Evolutionary conservation across 1,139 yeast genomes (phyloP).

Genomic region (Ashbya aceris): DNA sequence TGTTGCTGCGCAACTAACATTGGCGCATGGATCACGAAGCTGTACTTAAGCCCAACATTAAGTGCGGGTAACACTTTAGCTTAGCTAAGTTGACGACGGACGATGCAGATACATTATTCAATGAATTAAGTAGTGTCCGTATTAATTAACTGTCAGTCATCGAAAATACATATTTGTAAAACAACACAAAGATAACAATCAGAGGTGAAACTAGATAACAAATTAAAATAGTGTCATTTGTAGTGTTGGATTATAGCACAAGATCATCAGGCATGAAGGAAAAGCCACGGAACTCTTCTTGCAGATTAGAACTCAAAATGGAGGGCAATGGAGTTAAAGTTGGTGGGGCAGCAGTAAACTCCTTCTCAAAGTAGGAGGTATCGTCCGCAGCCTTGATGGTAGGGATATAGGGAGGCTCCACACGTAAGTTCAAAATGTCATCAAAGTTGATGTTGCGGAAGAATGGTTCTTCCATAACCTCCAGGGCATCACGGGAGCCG

Average conservation of each 20-base stretch:
- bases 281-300: constrained; percentile 95
- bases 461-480: constrained; percentile 91
- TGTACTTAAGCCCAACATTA: too few relatives aligned
- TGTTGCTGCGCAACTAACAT: too few relatives aligned
- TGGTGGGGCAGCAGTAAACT: constrained; percentile 91
- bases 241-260: constrained; percentile 14
- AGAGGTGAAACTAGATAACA: constrained; percentile 5
- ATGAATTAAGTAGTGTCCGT: neutral
- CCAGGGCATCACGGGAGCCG: constrained; percentile 80
- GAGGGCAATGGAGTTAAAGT: constrained; percentile 91
- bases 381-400: constrained; percentile 81
- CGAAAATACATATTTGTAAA: neutral
- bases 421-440: constrained; percentile 62
- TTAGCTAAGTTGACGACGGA: too few relatives aligned
- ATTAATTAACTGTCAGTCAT: constrained; percentile 1
- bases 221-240: neutral
- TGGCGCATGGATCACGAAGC: too few relatives aligned
- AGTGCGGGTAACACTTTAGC: too few relatives aligned
- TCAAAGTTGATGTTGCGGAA: constrained; percentile 86
- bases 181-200: constrained; percentile 16
- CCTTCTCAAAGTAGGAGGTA: constrained; percentile 87
- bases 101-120: too few relatives aligned
- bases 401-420: constrained; percentile 79
- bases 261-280: constrained; percentile 69
- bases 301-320: constrained; percentile 76